Base-by-base conservation (phyloP, 345 rosid species). In the Boechera retrofracta region DNA sequence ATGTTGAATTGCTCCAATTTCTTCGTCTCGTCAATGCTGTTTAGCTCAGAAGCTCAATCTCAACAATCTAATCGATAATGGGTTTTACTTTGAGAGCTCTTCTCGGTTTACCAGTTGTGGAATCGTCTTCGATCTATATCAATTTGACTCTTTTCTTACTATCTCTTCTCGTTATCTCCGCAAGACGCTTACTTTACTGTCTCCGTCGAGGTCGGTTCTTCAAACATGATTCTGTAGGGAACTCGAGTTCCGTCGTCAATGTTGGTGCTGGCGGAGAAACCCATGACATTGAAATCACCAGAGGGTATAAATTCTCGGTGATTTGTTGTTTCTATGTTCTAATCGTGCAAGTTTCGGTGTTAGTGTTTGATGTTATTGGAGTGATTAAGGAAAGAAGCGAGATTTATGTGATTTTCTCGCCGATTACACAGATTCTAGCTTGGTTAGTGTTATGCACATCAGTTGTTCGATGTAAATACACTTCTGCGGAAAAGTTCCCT, bases 401-500 rank as follows among this genome's bases (percentile, higher is more conserved):
- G 1, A 4, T 44, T 15, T 44, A 12, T 44, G 49, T 13, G 44
- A 10, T 41, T 41, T 41, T 44, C 6, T 44, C 49, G 49, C 49
- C 49, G 16, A 5, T 13, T 44, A 44, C 49, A 13, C 49, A 44
- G 49, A 44, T 44, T 12, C 16, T 44, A 13, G 49, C 49, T 13
- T 44, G 49, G 49, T 44, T 44, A 44, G 49, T 44, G n/a, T 15
- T 44, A 5, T 44, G 49, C 49, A 44, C 49, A 13, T 44, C 49
- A 44, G 49, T 44, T 44, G 49, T 44, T 44, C 49, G 49, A 44
- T 44, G 49, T 44, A 44, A 44, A 44, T 44, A 44, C 49, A 44
- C 49, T 44, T 44, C 2, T 44, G 16, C 49, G 5, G 49, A 13
- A 44, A 44, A 44, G 5, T 44, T 44, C 49, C 49, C 49, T 44